These are phyloP conservation scores for Coemansia umbellata DNA, from an alignment of 192 early-diverging fungal species.

Conservation along the genomic window DNA sequence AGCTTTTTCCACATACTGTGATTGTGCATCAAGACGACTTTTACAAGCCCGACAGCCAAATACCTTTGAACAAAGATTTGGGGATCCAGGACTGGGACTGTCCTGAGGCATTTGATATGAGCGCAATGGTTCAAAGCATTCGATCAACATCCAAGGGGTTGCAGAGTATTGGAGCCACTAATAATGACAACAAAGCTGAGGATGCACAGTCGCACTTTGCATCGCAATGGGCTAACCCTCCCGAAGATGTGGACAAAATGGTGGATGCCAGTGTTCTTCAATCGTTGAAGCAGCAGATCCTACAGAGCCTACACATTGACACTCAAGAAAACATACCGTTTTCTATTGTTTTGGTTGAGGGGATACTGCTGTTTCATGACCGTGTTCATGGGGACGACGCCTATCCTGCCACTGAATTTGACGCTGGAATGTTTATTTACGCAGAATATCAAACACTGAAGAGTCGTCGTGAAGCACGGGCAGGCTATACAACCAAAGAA, in stretches of 20 bases:
- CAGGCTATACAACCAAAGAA: conserved; percentile 71
- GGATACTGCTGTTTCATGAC: conserved; percentile 73
- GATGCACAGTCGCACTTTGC: conserved; percentile 16
- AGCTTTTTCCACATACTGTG: conserved; percentile 56
- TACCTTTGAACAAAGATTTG: conserved; percentile 59
- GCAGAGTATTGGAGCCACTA: not conserved
- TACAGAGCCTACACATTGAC: conserved; percentile 5
- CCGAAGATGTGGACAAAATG: conserved; percentile 29
- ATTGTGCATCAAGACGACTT: conserved; percentile 76
- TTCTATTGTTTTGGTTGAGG: conserved; percentile 55
- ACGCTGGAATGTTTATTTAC: conserved; percentile 44
- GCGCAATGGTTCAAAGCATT: conserved; percentile 13
- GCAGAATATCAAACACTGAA: conserved; percentile 62
- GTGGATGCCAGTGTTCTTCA: conserved; percentile 8
- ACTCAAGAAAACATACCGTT: conserved; percentile 18
- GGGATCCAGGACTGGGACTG: conserved; percentile 76
- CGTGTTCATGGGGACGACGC: conserved; percentile 47
- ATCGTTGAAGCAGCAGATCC: not conserved
- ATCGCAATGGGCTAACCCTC: conserved; percentile 48
- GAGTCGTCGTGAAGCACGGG: conserved; percentile 58
- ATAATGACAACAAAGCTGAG: not conserved
- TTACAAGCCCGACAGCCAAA: conserved; percentile 62
- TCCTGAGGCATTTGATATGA: conserved; percentile 64
- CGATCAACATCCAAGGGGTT: conserved; percentile 1
- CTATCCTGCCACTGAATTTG: conserved; percentile 22